Evolutionary conservation across 208 protist species (phyloP), one percentile per base, ranked within the genome.

Genomic region (Wallacemonas collosoma): DNA sequence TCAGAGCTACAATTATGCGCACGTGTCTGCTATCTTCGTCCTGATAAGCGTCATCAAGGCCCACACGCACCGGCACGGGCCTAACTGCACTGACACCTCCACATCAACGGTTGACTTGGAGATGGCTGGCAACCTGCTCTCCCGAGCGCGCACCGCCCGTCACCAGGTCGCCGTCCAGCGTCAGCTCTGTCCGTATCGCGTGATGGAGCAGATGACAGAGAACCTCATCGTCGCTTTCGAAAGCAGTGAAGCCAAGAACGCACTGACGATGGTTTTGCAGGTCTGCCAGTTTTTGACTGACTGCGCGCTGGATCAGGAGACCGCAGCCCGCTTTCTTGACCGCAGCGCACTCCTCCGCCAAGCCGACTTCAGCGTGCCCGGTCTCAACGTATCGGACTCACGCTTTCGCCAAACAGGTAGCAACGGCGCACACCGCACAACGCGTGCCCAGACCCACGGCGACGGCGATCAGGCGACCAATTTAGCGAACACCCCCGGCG

Each of bases 221-320:
- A 80, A 93, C 70, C 41, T 97, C 14, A 39, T 97, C 35, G 58
- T 97, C 5, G 87, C 81, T 41, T 95, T 88, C 76, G 92, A 97
- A 70, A 87, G 92, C 48, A 90, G 87, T 70, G 58, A 72, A 17
- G 67, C 89, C 0, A 82, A 80, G 15, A 84, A 80, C 3, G 86
- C 88, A n/a, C 73, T 97, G 41, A 73, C 76, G 17, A 93, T 93
- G 88, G 70, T 85, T 41, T 64, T 87, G 15, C 68, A 77, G 45
- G 88, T 94, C n/a, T 54, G 76, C 17, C 71, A 79, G 17, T 97
- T 97, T 62, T 68, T 97, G 36, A 90, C 82, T 3, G 87, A 95
- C 79, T 71, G 80, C 43, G 85, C 87, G 2, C 79, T 97, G n/a
- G 89, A 95, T 48, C 75, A 81, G 4, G 83, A 86, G 55, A 91